Evolutionary conservation across 1,284 basidiomycete species (phyloP), one percentile per base, ranked within the genome.

Genomic region (Austropuccinia psidii): DNA sequence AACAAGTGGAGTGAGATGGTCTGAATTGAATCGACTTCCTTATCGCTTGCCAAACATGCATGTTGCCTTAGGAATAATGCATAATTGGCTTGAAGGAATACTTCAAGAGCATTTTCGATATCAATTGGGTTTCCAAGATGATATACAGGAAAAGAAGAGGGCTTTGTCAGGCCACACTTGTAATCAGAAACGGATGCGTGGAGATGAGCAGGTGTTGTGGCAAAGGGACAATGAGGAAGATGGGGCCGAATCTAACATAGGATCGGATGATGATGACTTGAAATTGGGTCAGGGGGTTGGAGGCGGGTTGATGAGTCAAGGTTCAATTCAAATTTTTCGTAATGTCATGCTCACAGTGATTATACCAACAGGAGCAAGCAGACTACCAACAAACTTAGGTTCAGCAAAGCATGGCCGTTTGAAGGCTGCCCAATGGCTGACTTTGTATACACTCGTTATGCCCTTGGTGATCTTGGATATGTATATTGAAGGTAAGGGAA

Each of bases 31-130:
- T 31, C 50, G 52, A 37, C 65, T 68, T 11, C 17, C 19, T 24
- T 68, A 68, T 29, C 17, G 65, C 15, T 33, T 55, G 39, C 65
- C 49, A 57, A 27, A 41, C 8, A 17, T 29, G 9, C 50, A 68
- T 39, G 29, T 55, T 55, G 33, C 50, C 17, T 50, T 68, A 15
- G 65, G 65, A 11, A 21, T 55, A n/a, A 68, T 68, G 65, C 65
- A 68, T 19, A 68, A 68, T 39, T 68, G 65, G 65, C 37, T 68
- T 17, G 50, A 68, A 55, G 65, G 65, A 41, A 33, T 68, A 1
- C 50, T 68, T 24, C 39, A 68, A 4, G 35, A 55, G 6, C 49
- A 68, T 27, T 55, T 68, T 37, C 47, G 50, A 57, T 39, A 3
- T 27, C 65, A 24, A 1, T 68, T 49, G 65, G 50, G 37, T 24